Base-by-base conservation (phyloP, 83 land plant genomes). In the Picea mariana region DNA sequence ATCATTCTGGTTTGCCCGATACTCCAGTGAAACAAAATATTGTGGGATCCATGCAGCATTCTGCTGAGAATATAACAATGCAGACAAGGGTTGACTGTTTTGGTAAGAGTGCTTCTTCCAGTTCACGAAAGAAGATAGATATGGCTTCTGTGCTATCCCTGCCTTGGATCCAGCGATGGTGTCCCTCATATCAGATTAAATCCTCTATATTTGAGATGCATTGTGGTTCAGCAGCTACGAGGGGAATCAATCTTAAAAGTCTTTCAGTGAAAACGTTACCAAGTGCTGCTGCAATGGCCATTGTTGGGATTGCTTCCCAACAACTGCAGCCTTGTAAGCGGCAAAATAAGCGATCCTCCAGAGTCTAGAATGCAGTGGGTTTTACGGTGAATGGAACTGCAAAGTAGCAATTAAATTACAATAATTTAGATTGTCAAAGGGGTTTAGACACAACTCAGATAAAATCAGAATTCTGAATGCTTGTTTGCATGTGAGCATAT, bases 211-310 rank as follows among this genome's bases (percentile, higher is more conserved):
- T 24, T 16, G 80, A 78, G 63, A 78, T 18, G 11, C 66, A 18
- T 38, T 52, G 59, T 52, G 59, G 78, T 49, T 75, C 60, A 3
- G 23, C 24, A 52, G 16, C 24, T 11, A 52, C 49, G 31, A 75
- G 55, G 78, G 31, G 44, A 75, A 72, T 44, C 24, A n/a, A 72
- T 72, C 65, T 3, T 34, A 38, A 24, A 60, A 38, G 23, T 61
- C 65, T 31, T 78, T 63, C 66, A 61, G 34, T 61, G 44, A 78
- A 62, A 78, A 31, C 26, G 65, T 52, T 61, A 60, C 80, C 80
- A 18, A 78, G 80, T 62, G 80, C 80, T 78, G 80, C 80, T 78
- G 80, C 80, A 59, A 78, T 78, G 80, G 80, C 80, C 21, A 59
- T 78, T 61, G 80, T 78, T 34, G 80, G 80, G 40, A 61, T 78